Evolutionary conservation across 257 asterid genomes (phyloP).

Genomic region (Solanum chiquidenum): DNA sequence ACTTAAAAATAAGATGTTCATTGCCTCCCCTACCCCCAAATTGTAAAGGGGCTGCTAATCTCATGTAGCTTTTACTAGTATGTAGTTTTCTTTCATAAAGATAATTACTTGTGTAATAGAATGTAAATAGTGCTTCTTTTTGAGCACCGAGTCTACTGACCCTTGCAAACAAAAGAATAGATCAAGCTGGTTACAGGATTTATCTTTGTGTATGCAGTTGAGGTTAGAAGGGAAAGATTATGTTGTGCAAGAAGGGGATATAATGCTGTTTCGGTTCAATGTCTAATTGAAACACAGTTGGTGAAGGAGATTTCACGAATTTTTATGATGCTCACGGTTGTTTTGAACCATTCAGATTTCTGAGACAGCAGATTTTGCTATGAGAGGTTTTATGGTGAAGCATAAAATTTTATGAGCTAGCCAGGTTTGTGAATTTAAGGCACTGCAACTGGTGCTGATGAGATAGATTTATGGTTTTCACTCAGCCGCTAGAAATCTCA

Average conservation of each 20-base stretch:
- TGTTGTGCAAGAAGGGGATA: constrained; percentile 89
- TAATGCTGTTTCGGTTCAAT: constrained; percentile 86
- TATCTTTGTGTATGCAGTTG: constrained; percentile 46
- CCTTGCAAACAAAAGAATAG: neutral
- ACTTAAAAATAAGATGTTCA: neutral
- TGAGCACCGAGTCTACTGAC: neutral
- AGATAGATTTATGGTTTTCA: neutral
- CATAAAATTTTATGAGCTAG: neutral
- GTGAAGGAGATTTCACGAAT: neutral
- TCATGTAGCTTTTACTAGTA: neutral
- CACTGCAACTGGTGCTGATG: neutral
- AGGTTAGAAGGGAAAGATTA: constrained; percentile 95
- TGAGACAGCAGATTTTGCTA: neutral
- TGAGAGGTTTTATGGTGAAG: neutral
- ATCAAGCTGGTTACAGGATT: neutral
- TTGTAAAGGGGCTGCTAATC: neutral
- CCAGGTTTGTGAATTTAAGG: neutral
- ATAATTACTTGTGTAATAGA: neutral
- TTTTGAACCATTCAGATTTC: neutral
- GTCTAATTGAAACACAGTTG: constrained; percentile 30
- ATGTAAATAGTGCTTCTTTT: neutral
- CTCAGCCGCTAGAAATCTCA: neutral
- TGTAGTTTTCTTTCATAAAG: neutral
- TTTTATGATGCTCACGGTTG: neutral
- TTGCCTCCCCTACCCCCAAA: neutral